phyloP scores from a whole-genome alignment of 345 rosid genomes.

The Salix arbutifolia region DNA sequence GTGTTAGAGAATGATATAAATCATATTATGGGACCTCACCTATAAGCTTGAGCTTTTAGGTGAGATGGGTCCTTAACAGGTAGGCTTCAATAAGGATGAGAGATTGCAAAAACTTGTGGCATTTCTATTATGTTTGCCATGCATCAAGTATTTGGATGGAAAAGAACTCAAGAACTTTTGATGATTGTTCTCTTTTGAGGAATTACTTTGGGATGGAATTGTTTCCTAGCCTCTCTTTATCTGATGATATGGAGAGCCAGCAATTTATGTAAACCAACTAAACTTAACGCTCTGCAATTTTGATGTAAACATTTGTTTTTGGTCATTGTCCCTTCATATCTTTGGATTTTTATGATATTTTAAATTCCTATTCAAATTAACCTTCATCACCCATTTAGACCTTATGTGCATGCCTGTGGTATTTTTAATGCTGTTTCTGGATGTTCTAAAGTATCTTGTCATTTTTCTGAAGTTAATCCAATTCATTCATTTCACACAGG shows the following conservation, averaged over 20 bases:
- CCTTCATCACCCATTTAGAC: neutral
- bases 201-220: neutral
- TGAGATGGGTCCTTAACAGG: too few species aligned
- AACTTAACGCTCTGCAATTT: neutral
- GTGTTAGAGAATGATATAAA: too few species aligned
- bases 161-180: neutral
- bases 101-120: neutral
- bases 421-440: conserved; percentile 1
- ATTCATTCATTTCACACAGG: conserved; percentile 39
- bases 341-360: neutral
- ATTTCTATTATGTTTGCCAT: neutral
- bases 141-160: neutral
- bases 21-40: too few species aligned
- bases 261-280: neutral
- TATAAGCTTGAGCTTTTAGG: too few species aligned
- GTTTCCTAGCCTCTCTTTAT: neutral
- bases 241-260: neutral
- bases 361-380: neutral
- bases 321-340: neutral
- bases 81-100: neutral
- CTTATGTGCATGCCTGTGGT: neutral
- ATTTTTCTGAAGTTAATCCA: conserved; percentile 3
- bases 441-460: neutral
- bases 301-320: neutral
- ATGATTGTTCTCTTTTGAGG: neutral